Conservation (phyloP, 2,329 filamentous ascomycete species). For the Fusarium hostae region DNA sequence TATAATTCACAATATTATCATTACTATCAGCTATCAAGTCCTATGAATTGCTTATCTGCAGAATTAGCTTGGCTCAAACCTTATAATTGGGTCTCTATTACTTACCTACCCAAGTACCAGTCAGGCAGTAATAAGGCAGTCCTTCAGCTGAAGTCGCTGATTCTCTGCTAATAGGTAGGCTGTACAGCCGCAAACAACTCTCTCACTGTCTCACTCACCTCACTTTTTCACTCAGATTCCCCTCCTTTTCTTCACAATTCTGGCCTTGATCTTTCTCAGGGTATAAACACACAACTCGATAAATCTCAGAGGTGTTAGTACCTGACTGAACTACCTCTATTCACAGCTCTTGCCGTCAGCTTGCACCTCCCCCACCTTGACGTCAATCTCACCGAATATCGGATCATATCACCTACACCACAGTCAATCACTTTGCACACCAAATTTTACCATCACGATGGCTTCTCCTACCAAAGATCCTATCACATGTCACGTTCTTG, state of each 20-base stretch:
- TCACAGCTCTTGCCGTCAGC: neutral
- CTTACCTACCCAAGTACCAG: neutral
- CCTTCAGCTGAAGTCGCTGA: conserved; percentile 7
- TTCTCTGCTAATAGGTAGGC: conserved; percentile 15
- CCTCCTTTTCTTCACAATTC: conserved; percentile 2
- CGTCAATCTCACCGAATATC: conserved; percentile 24
- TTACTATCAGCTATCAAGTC: neutral
- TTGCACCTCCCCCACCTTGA: conserved; percentile 23
- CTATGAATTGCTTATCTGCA: conserved; percentile 1
- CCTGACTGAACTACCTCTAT: neutral
- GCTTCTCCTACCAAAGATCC: conserved; percentile 61
- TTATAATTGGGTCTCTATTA: neutral
- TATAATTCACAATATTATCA: neutral
- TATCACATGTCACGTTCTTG: conserved; percentile 89
- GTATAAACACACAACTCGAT: neutral
- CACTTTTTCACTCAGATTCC: conserved; percentile 5
- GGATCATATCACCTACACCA: conserved; percentile 14
- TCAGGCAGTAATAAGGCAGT: neutral
- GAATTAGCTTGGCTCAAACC: neutral
- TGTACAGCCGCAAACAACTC: conserved; percentile 6
- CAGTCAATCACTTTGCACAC: conserved; percentile 2
- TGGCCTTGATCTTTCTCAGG: neutral
- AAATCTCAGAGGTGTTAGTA: neutral
- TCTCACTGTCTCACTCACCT: conserved; percentile 18
- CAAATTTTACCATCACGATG: conserved; percentile 29